These are phyloP conservation scores for Vitis hybrid DNA, from an alignment of 177 flowering plant species.

Conservation along the genomic window DNA sequence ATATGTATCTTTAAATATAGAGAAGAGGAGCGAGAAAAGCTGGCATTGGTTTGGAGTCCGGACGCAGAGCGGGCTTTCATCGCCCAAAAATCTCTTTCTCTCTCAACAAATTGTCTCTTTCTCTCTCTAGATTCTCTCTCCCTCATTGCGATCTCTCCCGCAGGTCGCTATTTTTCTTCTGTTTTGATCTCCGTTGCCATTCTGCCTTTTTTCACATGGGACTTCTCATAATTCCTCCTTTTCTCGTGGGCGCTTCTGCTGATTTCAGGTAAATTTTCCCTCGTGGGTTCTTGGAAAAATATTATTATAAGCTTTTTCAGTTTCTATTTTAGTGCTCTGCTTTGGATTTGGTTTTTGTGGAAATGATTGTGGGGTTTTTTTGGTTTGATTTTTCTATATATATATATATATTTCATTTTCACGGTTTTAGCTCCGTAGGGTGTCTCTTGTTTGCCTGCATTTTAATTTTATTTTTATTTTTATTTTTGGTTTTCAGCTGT, in stretches of 20 bases:
- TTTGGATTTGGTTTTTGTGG: neutral
- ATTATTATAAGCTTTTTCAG: neutral
- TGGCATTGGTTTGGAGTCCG: constrained; percentile 15
- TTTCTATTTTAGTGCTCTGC: neutral
- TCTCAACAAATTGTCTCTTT: neutral
- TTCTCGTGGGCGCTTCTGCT: constrained; percentile 1
- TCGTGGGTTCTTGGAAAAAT: no score
- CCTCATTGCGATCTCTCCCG: neutral
- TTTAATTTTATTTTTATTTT: neutral
- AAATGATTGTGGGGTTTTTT: neutral
- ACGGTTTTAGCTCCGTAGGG: constrained; percentile 6
- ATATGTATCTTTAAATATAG: neutral
- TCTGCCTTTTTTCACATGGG: neutral
- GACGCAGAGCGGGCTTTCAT: neutral
- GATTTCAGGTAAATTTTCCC: constrained; percentile 12
- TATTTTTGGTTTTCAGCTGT: neutral
- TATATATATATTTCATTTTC: no score
- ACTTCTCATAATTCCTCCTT: neutral
- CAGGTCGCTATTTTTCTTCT: neutral
- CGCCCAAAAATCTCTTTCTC: constrained; percentile 1
- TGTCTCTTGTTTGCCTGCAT: neutral
- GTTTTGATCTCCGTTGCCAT: neutral
- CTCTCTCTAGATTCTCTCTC: constrained; percentile 3
- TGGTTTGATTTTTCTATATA: neutral
- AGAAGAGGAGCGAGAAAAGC: constrained; percentile 17